Evolutionary conservation across 257 asterid species (phyloP).

Genomic region (Fraxinus anomala): DNA sequence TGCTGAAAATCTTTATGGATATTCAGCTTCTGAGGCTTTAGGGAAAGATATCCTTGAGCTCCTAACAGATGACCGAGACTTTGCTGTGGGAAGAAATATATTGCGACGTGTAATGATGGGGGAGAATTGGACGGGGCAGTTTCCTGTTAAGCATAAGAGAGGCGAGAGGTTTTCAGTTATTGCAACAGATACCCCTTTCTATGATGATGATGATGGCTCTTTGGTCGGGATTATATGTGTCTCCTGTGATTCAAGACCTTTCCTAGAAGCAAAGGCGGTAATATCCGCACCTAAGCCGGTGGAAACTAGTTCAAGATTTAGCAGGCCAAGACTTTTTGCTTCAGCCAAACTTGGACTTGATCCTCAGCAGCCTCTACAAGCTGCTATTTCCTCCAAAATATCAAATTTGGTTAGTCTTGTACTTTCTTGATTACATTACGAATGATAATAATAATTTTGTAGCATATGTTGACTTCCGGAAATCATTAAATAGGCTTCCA

Average conservation of each 20-base stretch:
- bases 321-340: slow-evolving; percentile 51
- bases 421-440: not conserved
- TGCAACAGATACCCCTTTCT: slow-evolving; percentile 77
- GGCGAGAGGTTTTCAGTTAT: slow-evolving; percentile 61
- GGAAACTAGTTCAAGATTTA: slow-evolving; percentile 42
- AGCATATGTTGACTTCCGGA: slow-evolving; percentile 36
- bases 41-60: slow-evolving; percentile 62
- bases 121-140: slow-evolving; percentile 84
- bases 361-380: slow-evolving; percentile 86
- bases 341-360: slow-evolving; percentile 67
- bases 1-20: slow-evolving; percentile 76
- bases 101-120: slow-evolving; percentile 54
- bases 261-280: slow-evolving; percentile 49
- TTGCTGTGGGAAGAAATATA: slow-evolving; percentile 47
- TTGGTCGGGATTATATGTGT: slow-evolving; percentile 70
- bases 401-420: slow-evolving; percentile 70
- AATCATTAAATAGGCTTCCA: slow-evolving; percentile 62
- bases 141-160: slow-evolving; percentile 66
- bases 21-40: slow-evolving; percentile 71
- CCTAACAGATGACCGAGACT: slow-evolving; percentile 48
- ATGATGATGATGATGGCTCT: slow-evolving; percentile 79
- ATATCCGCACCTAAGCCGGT: slow-evolving; percentile 30
- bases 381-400: slow-evolving; percentile 73
- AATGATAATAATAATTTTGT: not conserved
- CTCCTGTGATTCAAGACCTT: slow-evolving; percentile 59